Base-by-base conservation (phyloP, 1,139 yeast species). In the Candida tropicalis region DNA sequence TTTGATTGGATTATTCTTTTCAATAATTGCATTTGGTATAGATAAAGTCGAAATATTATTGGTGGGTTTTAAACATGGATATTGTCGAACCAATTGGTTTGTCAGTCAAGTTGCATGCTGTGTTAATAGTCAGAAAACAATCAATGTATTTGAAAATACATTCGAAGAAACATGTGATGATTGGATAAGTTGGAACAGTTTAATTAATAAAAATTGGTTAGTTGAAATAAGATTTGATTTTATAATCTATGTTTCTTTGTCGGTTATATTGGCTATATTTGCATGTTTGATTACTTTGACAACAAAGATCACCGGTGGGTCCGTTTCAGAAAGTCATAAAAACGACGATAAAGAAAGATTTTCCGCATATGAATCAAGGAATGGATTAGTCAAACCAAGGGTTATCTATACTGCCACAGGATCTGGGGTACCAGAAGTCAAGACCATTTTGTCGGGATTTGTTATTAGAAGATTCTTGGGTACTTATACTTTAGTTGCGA, bases 361-460 rank as follows among this genome's bases (percentile, higher is more conserved):
- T 24, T 16, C 35, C 8, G 11, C 24, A 9, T 32, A 26, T 13
- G 39, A 40, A 18, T 38, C 15, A 6, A 38, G 32, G 13, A 31
- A 24, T 12, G 8, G 43, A 26, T 20, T 41, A 25, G 18, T 35
- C 2, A 46, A 52, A 27, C 55, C 60, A 23, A 59, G 68, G 39
- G 61, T 63, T 3, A 68, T 79, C 56, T 81, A 79, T 53, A 70
- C 83, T 2, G 84, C 82, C 0, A 72, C 75, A 29, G 85, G 86
- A 1, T 77, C 82, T n/a, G 86, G 86, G 3, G 85, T 81, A 1
- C 84, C 85, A 0, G 85, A 81, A 58, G 84, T 80, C 16, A 74
- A 74, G 49, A 78, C 83, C 0, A 78, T 79, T 22, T 59, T 79
- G 20, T 75, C 82, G 1, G 84, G 84, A 1, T 79, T 78, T 53